These are phyloP conservation scores for Erigeron philadelphicus DNA, from an alignment of 140 eudicot species.

Conservation along the genomic window DNA sequence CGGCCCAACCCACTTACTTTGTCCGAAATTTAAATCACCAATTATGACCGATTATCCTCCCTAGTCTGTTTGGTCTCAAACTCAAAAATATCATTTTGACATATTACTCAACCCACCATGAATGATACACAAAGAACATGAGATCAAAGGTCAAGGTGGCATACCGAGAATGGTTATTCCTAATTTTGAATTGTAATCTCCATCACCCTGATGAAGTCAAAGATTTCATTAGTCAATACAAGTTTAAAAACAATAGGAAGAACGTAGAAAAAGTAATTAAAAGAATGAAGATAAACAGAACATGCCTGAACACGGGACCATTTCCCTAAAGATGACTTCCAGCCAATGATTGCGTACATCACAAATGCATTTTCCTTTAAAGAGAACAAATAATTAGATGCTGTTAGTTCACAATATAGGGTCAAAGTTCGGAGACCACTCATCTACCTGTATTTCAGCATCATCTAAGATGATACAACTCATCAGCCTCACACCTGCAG, in stretches of 20 bases:
- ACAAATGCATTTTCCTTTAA: conserved; percentile 86
- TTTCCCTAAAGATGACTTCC: conserved; percentile 86
- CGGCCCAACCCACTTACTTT: neutral
- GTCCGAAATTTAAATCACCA: neutral
- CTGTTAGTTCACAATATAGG: neutral
- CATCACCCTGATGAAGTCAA: conserved; percentile 56
- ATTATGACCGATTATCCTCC: too few species aligned
- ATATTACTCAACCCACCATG: neutral
- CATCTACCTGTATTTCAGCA: conserved; percentile 70
- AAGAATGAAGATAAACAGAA: neutral
- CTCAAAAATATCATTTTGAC: neutral
- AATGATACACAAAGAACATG: neutral
- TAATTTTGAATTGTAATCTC: conserved; percentile 75
- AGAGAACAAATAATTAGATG: conserved; percentile 2
- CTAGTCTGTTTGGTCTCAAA: neutral
- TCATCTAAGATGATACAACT: conserved; percentile 80
- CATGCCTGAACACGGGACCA: conserved; percentile 96
- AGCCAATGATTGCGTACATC: conserved; percentile 78
- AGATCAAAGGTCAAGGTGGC: conserved; percentile 3
- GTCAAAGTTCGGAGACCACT: neutral
- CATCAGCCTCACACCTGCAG: conserved; percentile 77
- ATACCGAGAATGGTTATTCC: conserved; percentile 88
- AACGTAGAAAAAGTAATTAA: neutral
- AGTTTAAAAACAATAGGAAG: neutral
- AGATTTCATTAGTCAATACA: conserved; percentile 8